Percentiles rank a stretch among this genome's conserved stretches.
Evolutionary conservation across 805 yeast genomes (phyloP).

Genomic region (Metschnikowia anglica): DNA sequence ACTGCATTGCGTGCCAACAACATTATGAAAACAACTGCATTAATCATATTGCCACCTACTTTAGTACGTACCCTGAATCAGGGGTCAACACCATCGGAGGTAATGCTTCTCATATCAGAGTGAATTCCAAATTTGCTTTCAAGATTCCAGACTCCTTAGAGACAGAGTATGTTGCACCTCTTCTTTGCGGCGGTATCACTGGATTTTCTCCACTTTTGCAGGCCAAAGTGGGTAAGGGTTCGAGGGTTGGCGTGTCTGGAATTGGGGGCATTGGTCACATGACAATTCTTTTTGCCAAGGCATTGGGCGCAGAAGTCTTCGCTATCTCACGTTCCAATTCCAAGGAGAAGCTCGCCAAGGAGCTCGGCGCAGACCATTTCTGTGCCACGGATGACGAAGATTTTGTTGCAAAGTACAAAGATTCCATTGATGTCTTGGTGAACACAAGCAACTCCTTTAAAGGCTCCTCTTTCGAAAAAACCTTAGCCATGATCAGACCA

Average conservation of each 20-base stretch:
- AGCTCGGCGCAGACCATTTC: slow-evolving; percentile 53
- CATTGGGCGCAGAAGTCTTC: slow-evolving; percentile 61
- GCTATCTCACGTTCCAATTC: slow-evolving; percentile 53
- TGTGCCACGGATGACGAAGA: slow-evolving; percentile 24
- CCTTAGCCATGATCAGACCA: slow-evolving; percentile 17
- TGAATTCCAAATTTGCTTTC: slow-evolving; percentile 21
- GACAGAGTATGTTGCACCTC: slow-evolving; percentile 20
- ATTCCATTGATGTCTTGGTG: slow-evolving; percentile 17
- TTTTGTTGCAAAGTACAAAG: slow-evolving; percentile 18
- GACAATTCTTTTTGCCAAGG: slow-evolving; percentile 58
- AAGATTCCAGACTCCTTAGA: slow-evolving; percentile 20
- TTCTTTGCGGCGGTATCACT: slow-evolving; percentile 25
- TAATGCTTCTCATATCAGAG: slow-evolving; percentile 19
- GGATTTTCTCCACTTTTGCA: slow-evolving; percentile 24
- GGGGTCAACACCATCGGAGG: slow-evolving; percentile 20
- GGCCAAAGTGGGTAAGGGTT: slow-evolving; percentile 22
- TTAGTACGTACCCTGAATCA: slow-evolving; percentile 14
- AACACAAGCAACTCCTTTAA: slow-evolving; percentile 20
- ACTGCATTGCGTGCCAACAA: slow-evolving; percentile 16
- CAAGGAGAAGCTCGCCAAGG: slow-evolving; percentile 52
- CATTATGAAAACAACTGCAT: slow-evolving; percentile 17
- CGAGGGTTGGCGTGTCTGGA: slow-evolving; percentile 59
- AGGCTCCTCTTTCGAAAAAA: slow-evolving; percentile 20
- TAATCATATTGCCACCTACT: slow-evolving; percentile 16
- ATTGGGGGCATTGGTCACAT: slow-evolving; percentile 70